Evolutionary conservation across 129 eudicot genomes (phyloP).

Genomic region (Lonicera japonica): DNA sequence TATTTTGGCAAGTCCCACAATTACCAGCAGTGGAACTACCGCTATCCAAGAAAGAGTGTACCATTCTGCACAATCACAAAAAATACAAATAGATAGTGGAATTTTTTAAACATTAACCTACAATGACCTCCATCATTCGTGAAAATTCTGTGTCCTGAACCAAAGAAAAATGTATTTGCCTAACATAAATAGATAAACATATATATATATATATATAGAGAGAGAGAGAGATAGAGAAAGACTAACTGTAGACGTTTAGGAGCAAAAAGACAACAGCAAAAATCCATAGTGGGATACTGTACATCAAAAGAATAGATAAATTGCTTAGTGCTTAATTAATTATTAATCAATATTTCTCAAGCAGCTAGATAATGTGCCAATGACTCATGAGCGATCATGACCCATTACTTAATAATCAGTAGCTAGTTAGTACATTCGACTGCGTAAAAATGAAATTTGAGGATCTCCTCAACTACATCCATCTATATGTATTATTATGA

Average conservation of each 20-base stretch:
- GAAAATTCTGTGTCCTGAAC: too few relatives aligned
- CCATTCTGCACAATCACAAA: slow-evolving; percentile 47
- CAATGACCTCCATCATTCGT: too few relatives aligned
- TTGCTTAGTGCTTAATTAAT: not conserved
- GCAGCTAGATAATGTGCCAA: too few relatives aligned
- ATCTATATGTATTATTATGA: not conserved
- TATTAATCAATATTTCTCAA: too few relatives aligned
- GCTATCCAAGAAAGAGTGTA: slow-evolving; percentile 58
- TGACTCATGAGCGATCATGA: too few relatives aligned
- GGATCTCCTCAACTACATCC: not conserved
- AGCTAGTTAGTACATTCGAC: too few relatives aligned
- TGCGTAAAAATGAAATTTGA: too few relatives aligned
- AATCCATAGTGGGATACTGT: slow-evolving; percentile 60
- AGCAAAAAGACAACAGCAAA: slow-evolving; percentile 49
- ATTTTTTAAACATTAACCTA: too few relatives aligned
- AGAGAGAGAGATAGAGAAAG: slow-evolving; percentile 1
- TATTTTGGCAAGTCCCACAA: not conserved
- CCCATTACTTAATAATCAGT: too few relatives aligned
- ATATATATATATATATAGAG: too few relatives aligned
- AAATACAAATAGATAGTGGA: too few relatives aligned
- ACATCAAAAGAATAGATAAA: slow-evolving; percentile 16
- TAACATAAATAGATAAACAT: not conserved
- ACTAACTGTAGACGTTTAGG: slow-evolving; percentile 48
- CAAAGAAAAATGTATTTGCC: too few relatives aligned
- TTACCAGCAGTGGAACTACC: slow-evolving; percentile 56